A percentile compares a stretch with the other conserved stretches of the same genome.
Conservation (phyloP, 805 yeast genomes). For the Allodekkera sacchari region DNA sequence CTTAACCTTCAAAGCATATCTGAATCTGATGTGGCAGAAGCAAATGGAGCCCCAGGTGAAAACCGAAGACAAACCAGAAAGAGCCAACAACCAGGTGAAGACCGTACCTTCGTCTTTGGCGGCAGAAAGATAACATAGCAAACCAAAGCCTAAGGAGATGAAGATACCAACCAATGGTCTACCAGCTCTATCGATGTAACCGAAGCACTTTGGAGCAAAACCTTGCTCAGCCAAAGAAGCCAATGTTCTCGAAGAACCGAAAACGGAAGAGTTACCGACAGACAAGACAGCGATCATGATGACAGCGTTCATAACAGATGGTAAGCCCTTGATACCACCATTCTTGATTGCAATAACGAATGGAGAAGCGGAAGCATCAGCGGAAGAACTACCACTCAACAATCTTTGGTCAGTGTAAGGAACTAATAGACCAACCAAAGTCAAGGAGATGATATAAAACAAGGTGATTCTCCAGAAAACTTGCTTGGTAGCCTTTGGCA, state of each 20-base stretch:
- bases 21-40: conserved; percentile 60
- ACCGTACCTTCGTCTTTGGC: conserved; percentile 46
- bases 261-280: conserved; percentile 70
- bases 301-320: conserved; percentile 67
- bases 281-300: conserved; percentile 66
- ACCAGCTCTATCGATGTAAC: conserved; percentile 69
- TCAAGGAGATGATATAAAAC: conserved; percentile 43
- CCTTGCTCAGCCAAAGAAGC: conserved; percentile 66
- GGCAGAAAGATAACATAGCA: conserved; percentile 57
- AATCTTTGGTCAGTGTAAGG: conserved; percentile 42
- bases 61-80: conserved; percentile 70
- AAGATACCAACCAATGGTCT: conserved; percentile 67
- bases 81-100: conserved; percentile 69
- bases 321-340: conserved; percentile 57
- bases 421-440: conserved; percentile 45
- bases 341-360: conserved; percentile 62
- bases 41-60: conserved; percentile 76
- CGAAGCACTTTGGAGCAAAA: conserved; percentile 51
- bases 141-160: conserved; percentile 45
- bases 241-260: conserved; percentile 64
- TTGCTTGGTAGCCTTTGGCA: conserved; percentile 54
- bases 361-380: conserved; percentile 60
- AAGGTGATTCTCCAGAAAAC: conserved; percentile 52
- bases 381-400: conserved; percentile 37
- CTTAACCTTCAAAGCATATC: conserved; percentile 55